Evolutionary conservation across 2,329 filamentous ascomycete genomes (phyloP), one percentile per base, ranked within the genome.

Genomic region (Stagonosporopsis cucurbitacearum): DNA sequence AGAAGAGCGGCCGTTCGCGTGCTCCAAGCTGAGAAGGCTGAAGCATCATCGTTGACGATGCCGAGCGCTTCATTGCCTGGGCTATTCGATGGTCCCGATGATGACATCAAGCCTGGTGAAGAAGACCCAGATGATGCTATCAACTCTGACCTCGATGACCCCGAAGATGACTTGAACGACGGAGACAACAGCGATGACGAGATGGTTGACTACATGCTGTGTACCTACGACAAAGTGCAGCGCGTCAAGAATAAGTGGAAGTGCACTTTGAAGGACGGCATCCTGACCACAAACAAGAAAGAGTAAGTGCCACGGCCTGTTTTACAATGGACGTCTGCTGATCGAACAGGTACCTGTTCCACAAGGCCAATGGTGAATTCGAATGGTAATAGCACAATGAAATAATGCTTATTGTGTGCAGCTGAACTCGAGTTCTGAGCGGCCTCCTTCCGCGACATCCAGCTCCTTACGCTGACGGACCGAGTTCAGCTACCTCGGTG

Each of bases 141-240:
- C 79, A 99, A 99, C 76, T 98, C 95, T 0, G 95, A 99, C 69
- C 86, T 99, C 3, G 95, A 99, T 72, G 95, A 99, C 71, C 87
- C 93, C 0, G 93, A 98, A 60, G 95, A 98, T 58, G 88, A 91
- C 11, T 78, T 86, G 47, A 63, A 90, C 26, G 92, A 95, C 22
- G 91, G 94, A 22, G 91, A 95, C 30, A 93, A 95, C 46, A 91
- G 92, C 13, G 92, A 96, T 57, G 93, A 96, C 39, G 86, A 88
- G 32, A 85, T 90, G 63, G 88, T 89, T 1, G 90, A 96, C 66
- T 93, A 96, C 73, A 98, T 99, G 91, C 87, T 99, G 36, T 99
- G 95, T 81, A 97, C 96, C 74, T 99, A 99, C 75, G 95, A 99
- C 81, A 99, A 99, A 81, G 95, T 99, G 9, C 94, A 98, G 79